A percentile compares a stretch with the other conserved stretches of the same genome.
Conservation (phyloP, 2,329 filamentous ascomycete genomes). For the Verticillium albo-atrum region DNA sequence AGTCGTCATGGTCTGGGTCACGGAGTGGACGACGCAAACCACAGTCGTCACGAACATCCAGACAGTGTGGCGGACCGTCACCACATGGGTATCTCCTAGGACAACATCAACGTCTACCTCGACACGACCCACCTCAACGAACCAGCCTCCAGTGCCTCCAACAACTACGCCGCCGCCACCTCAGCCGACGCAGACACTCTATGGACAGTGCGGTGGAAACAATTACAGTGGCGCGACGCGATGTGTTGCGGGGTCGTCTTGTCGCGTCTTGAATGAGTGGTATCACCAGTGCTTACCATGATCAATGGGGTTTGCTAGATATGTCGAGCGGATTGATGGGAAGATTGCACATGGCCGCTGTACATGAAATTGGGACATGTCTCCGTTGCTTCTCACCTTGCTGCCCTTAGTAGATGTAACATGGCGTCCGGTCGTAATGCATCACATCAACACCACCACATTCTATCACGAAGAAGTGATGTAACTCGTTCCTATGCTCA, state of each 20-base stretch:
- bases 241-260: conserved; percentile 7
- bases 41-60: conserved; percentile 4
- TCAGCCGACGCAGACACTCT: conserved; percentile 8
- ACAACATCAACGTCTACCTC: conserved; percentile 1
- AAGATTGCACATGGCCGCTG: no score
- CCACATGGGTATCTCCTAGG: conserved; percentile 3
- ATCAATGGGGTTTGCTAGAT: not conserved
- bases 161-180: conserved; percentile 3
- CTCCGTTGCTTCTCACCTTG: no score
- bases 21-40: conserved; percentile 6
- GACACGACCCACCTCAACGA: not conserved
- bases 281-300: conserved; percentile 7
- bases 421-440: no score
- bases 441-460: no score
- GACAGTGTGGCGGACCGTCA: conserved; percentile 7
- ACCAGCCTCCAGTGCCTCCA: not conserved
- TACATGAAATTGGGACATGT: no score
- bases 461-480: no score
- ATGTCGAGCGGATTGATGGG: no score
- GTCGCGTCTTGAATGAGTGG: conserved; percentile 5
- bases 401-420: no score
- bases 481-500: no score
- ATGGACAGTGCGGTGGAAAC: conserved; percentile 10
- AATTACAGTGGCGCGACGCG: conserved; percentile 5
- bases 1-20: conserved; percentile 3